Conservation (phyloP, 345 rosid genomes). For the Euphorbia tirucalli region DNA sequence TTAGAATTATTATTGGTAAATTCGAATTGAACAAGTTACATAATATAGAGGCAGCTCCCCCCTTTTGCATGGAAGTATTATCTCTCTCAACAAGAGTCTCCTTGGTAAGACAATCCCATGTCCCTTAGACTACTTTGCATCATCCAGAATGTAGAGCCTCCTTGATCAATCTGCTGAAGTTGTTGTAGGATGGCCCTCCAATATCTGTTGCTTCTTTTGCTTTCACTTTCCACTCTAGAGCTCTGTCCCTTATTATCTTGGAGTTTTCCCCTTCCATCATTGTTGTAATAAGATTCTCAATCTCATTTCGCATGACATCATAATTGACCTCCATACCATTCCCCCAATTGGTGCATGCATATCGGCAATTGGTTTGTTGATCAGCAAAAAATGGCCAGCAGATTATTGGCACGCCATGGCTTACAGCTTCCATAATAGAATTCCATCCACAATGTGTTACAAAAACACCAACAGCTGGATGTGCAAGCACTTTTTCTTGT, state of each 20-base stretch:
- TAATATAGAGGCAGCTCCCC: background rate
- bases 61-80: too few species aligned
- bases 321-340: conserved; percentile 27
- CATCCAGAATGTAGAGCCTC: conserved; percentile 14
- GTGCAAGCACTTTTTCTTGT: conserved; percentile 29
- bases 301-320: conserved; percentile 25
- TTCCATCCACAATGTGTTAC: conserved; percentile 45
- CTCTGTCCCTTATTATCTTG: conserved; percentile 21
- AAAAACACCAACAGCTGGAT: conserved; percentile 32
- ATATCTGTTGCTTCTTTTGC: conserved; percentile 24
- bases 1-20: background rate
- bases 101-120: too few species aligned
- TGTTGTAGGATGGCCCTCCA: conserved; percentile 24
- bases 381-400: conserved; percentile 42
- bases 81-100: too few species aligned
- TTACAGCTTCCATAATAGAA: conserved; percentile 26
- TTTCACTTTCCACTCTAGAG: conserved; percentile 31
- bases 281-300: conserved; percentile 20
- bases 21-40: background rate
- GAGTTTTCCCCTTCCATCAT: conserved; percentile 26
- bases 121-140: background rate
- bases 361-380: conserved; percentile 32
- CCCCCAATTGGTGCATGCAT: conserved; percentile 28
- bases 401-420: conserved; percentile 25
- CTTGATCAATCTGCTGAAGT: conserved; percentile 22